phyloP scores from a whole-genome alignment of 257 asterid species.

The Linderniella brevidens region DNA sequence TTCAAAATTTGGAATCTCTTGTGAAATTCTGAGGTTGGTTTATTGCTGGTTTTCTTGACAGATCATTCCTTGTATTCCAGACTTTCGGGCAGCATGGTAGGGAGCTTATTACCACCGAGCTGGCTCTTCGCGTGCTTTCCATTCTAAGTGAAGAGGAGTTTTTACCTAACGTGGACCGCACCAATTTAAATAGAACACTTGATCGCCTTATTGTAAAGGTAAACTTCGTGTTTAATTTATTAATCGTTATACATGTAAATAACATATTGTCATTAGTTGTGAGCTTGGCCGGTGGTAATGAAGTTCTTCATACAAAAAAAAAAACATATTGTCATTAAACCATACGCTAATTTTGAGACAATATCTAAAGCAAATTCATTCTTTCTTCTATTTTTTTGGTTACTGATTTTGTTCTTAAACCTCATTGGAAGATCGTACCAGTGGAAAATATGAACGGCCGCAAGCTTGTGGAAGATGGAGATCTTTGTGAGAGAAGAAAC shows the following conservation, averaged over 20 bases:
- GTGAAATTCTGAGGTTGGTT: slow-evolving; percentile 69
- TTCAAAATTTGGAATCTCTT: slow-evolving; percentile 25
- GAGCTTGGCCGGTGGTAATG: too few species aligned
- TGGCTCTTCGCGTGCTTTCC: slow-evolving; percentile 76
- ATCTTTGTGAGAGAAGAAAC: slow-evolving; percentile 93
- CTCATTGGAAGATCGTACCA: slow-evolving; percentile 57
- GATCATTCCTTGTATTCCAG: slow-evolving; percentile 99
- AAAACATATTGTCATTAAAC: too few species aligned
- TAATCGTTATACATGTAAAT: too few species aligned
- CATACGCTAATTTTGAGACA: too few species aligned
- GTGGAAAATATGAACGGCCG: slow-evolving; percentile 91
- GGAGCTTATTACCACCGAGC: slow-evolving; percentile 96
- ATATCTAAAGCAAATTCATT: too few species aligned
- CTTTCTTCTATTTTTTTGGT: background rate
- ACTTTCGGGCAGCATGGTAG: slow-evolving; percentile 99
- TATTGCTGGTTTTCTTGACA: slow-evolving; percentile 89
- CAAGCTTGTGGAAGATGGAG: slow-evolving; percentile 85
- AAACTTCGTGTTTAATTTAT: slow-evolving; percentile 3
- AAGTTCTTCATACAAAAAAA: too few species aligned
- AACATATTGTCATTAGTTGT: too few species aligned
- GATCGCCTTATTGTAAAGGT: slow-evolving; percentile 86
- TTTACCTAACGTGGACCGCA: slow-evolving; percentile 54
- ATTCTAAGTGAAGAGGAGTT: slow-evolving; percentile 92
- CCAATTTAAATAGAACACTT: slow-evolving; percentile 43
- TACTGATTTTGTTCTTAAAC: slow-evolving; percentile 12